Evolutionary conservation across 495 filamentous ascomycete genomes (phyloP).

Genomic region (Pseudevernia furfuracea): DNA sequence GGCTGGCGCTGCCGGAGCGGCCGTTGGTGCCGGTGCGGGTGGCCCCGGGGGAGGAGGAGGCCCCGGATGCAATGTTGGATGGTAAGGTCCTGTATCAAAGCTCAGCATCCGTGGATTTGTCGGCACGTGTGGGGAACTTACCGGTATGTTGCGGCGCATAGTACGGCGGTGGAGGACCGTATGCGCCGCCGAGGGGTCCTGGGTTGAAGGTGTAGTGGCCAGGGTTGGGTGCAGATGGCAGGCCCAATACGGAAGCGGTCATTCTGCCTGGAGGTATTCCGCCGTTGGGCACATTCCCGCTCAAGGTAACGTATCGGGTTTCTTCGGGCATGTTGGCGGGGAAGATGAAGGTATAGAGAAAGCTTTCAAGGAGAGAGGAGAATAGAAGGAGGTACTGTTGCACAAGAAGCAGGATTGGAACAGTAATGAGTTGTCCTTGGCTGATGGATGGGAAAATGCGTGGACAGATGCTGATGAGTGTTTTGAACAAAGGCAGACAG

Average conservation of each 20-base stretch:
- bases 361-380: background rate
- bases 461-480: background rate
- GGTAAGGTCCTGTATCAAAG: background rate
- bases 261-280: conserved; percentile 19
- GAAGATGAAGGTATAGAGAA: background rate
- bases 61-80: background rate
- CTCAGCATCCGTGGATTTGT: background rate
- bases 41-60: conserved; percentile 15
- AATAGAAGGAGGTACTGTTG: background rate
- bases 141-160: background rate
- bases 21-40: background rate
- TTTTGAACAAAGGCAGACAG: background rate
- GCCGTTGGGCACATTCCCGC: conserved; percentile 18
- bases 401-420: background rate
- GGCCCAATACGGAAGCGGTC: conserved; percentile 1
- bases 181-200: conserved; percentile 1
- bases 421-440: background rate
- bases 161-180: conserved; percentile 13
- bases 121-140: background rate
- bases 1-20: background rate
- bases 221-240: background rate
- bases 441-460: background rate
- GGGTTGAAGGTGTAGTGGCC: background rate
- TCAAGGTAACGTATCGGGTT: conserved; percentile 19
- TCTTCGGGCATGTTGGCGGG: conserved; percentile 7